Evolutionary conservation across 139 green algal species (phyloP).

Genomic region (Chlamydomonas asymmetrica): DNA sequence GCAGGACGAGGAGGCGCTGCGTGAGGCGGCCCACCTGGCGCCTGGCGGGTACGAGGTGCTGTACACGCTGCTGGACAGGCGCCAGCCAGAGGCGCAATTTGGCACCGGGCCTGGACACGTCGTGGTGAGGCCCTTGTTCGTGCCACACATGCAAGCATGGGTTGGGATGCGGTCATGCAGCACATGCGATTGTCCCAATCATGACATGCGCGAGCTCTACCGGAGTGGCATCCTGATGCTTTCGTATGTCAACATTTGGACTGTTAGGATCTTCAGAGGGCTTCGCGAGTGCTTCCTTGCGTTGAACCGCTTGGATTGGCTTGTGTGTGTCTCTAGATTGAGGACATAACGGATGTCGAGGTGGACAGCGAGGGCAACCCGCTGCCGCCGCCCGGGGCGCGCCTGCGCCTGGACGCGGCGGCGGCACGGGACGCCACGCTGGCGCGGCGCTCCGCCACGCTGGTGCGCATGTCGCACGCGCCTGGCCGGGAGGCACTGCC

Average conservation of each 20-base stretch:
- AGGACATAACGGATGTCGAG: too few relatives aligned
- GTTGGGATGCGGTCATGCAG: background rate
- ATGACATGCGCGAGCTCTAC: too few relatives aligned
- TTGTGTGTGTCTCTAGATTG: too few relatives aligned
- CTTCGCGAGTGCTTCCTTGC: too few relatives aligned
- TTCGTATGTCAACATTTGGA: too few relatives aligned
- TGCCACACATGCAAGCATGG: background rate
- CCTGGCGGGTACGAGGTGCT: constrained; percentile 20
- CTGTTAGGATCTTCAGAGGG: too few relatives aligned
- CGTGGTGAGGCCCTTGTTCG: background rate
- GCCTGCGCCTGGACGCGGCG: constrained; percentile 10
- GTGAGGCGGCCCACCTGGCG: background rate
- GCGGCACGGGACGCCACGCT: constrained; percentile 18
- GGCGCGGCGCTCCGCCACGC: background rate
- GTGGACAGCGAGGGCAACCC: too few relatives aligned
- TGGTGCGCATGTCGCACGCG: background rate
- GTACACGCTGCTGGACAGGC: background rate
- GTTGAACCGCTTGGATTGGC: too few relatives aligned
- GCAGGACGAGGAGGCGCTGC: background rate
- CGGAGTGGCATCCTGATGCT: too few relatives aligned
- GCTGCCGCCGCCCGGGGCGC: constrained; percentile 19
- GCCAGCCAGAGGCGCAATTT: background rate
- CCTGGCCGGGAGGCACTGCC: background rate
- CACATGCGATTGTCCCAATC: too few relatives aligned
- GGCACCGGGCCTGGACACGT: background rate